Evolutionary conservation across 2,329 filamentous ascomycete species (phyloP), one percentile per base, ranked within the genome.

Genomic region (Fusarium sororula): DNA sequence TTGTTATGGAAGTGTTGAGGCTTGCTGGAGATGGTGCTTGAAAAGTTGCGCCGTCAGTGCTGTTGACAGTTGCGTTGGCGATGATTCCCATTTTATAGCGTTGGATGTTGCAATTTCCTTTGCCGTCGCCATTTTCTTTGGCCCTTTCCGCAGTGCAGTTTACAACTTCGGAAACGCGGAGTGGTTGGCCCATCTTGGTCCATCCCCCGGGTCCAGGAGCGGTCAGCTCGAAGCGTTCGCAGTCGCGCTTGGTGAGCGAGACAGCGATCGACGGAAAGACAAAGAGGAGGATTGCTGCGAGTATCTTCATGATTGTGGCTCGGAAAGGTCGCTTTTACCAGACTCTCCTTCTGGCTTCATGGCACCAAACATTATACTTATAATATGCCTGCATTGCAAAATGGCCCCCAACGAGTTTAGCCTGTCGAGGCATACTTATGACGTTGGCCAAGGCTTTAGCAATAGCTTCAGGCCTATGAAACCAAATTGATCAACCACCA

Each of bases 241-340:
- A 54, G 10, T 26, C 35, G 5, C 24, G 35, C 14, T 39, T 54
- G 10, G 14, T 5, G 10, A 54, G 11, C 24, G 24, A 38, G n/a
- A 10, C 35, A 22, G 20, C 10, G 0, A 5, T 28, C 0, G 18
- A 2, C n/a, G 35, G 18, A n/a, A 54, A 38, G 0, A 2, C 7
- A 24, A 38, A 5, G 6, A 38, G 35, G 18, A 38, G 6, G 13
- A 22, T 13, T 13, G 2, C 7, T 22, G 2, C 5, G 7, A n/a
- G 22, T 6, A 2, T 0, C 7, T 38, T 54, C 51, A 54, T 38
- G 13, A 4, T 11, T 0, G 1, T 37, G n/a, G 4, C 32, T 35
- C 2, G 6, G 32, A 15, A 35, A 0, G 32, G 13, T 35, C 14
- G 32, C 32, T 35, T 35, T 35, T 35, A 7, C 32, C 32, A 0